Evolutionary conservation across 148 eudicot genomes (phyloP), one percentile per base, ranked within the genome.

Genomic region (Bassia scoparia): DNA sequence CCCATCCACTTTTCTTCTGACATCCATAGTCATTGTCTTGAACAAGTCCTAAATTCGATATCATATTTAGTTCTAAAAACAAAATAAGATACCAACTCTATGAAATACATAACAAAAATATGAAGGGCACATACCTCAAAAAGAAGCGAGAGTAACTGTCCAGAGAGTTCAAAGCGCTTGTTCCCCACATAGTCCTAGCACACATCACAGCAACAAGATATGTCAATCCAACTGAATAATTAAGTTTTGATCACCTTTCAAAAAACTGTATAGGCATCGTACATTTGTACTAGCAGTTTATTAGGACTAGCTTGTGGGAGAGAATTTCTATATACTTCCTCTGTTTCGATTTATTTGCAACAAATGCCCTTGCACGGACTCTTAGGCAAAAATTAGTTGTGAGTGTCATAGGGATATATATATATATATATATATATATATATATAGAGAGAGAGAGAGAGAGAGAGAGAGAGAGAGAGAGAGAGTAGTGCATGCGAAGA

Each of bases 131-230:
- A 20, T 79, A 93, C 98, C 97, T 95, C 98, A 79, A 95, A 95
- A 56, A 95, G 96, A 55, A 89, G 77, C 35, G 98, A 81, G 46
- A 95, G 69, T 68, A 91, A 67, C 76, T 91, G 98, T 61, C 98
- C 98, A 74, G 98, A 95, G 68, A 95, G 90, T 81, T 95, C 98
- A 88, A 91, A 82, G 69, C 98, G 81, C 83, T 95, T 95, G 82
- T 95, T 95, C 61, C 98, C 98, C 68, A 91, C 93, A 83, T 95
- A 95, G 73, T 95, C 98, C 98, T 94, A 75, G 66, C 55, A 66
- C 41, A 64, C 16, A 59, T 73, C 30, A 60, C 5, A 62, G 61
- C 14, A 58, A 17, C 11, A 2, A 41, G 44, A 12, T 15, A 48
- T 35, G 18, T 31, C 12, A 29, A 17, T 59, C 49, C 67, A 21